These are phyloP conservation scores for Chlamydomonas incerta DNA, from an alignment of 139 green algal species.

Conservation along the genomic window DNA sequence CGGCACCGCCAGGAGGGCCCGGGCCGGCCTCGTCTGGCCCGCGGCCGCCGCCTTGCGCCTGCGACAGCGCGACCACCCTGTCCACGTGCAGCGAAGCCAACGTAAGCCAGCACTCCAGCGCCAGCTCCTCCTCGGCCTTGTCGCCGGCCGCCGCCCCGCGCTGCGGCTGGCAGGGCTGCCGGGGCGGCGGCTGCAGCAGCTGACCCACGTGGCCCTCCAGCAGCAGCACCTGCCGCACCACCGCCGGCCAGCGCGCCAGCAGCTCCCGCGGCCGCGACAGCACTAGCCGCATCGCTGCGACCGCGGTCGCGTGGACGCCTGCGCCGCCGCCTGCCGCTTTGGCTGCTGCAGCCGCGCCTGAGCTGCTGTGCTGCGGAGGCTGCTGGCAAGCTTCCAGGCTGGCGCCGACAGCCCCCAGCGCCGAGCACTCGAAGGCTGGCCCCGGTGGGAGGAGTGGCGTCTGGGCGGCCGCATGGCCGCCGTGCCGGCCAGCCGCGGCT, in stretches of 20 bases:
- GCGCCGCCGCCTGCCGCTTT: neutral
- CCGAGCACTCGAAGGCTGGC: too few species aligned
- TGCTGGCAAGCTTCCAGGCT: too few species aligned
- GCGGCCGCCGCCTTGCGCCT: neutral
- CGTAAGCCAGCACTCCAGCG: neutral
- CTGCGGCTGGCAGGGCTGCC: too few species aligned
- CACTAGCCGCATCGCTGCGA: neutral
- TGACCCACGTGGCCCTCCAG: constrained; percentile 13
- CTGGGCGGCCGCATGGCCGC: too few species aligned
- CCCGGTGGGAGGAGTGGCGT: too few species aligned
- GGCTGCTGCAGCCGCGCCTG: neutral
- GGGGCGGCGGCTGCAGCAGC: neutral
- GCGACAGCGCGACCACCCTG: neutral
- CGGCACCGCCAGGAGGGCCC: too few species aligned
- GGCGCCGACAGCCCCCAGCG: too few species aligned
- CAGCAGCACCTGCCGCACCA: constrained; percentile 24
- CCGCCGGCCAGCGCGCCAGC: neutral
- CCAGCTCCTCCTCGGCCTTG: neutral
- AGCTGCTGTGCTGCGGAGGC: too few species aligned
- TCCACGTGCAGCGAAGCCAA: constrained; percentile 34
- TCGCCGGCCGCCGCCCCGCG: too few species aligned
- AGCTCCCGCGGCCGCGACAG: neutral
- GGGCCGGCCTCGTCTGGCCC: too few species aligned
- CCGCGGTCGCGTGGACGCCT: neutral
- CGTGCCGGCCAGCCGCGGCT: too few species aligned